Base-by-base conservation (phyloP, 148 eudicot genomes). In the Vaccinium corymbosum region DNA sequence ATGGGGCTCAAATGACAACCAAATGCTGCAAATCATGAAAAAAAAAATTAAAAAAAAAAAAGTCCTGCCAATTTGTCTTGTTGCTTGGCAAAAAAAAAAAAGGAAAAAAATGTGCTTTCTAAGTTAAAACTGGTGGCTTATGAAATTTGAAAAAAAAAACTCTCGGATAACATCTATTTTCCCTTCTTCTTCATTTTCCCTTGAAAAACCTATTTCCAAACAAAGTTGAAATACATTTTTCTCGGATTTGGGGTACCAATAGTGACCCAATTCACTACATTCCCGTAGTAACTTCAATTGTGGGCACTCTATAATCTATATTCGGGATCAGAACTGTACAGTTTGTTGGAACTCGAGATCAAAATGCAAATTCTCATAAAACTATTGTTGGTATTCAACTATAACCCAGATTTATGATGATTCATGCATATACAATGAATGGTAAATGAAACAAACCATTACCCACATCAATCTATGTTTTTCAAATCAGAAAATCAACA, bases 41-140 rank as follows among this genome's bases (percentile, higher is more conserved):
- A 35, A 35, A 7, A 20, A 20, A 27, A 27, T 27, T 27, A 27
- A 27, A 27, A 27, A 50, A 78, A n/a, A 46, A 38, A 16, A 38
- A 78, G 13, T 76, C 32, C 53, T 14, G 35, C 22, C 64, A 29
- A 27, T 78, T 15, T 27, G 11, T 78, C n/a, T 52, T 27, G 27
- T 27, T 27, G 27, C 27, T 27, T 27, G 27, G 27, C 27, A 27
- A 27, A 27, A 27, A 27, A 27, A 27, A 27, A 27, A 27, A 27
- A 27, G 27, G 27, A 0, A 62, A 78, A 52, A 78, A 53, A 2
- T 17, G 15, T 53, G 64, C 80, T 15, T 53, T 52, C 62, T 7
- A 29, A 68, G 81, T 55, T 66, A 79, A 17, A 79, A 79, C 19
- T 56, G 66, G 81, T 79, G 81, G 81, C 66, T 48, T 42, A 42